Percentiles rank a stretch among this genome's conserved stretches.
phyloP scores from a whole-genome alignment of 257 asterid genomes.

The Rauvolfia tetraphylla region DNA sequence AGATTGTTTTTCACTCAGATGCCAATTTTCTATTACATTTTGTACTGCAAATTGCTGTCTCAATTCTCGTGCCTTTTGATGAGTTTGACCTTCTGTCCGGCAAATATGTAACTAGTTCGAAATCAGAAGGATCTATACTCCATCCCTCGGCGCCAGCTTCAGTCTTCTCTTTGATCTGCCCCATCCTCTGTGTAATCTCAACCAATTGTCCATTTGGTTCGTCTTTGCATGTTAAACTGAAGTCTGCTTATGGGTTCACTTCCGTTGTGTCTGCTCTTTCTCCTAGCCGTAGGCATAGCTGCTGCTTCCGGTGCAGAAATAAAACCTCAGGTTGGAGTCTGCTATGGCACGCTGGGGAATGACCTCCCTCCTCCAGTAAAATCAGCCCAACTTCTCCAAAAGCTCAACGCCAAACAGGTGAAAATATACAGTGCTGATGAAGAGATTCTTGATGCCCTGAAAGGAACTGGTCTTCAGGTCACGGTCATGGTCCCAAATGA shows the following conservation, averaged over 20 bases:
- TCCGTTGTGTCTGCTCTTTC: conserved; percentile 2
- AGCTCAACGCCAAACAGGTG: conserved; percentile 32
- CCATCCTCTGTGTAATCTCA: neutral
- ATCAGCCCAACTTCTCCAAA: conserved; percentile 17
- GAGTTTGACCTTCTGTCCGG: neutral
- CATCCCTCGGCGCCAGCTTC: neutral
- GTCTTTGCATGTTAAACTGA: neutral
- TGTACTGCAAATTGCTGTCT: neutral
- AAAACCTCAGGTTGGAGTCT: conserved; percentile 18
- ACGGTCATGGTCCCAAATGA: conserved; percentile 60
- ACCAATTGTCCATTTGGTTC: neutral
- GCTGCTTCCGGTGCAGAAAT: neutral
- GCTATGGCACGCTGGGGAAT: conserved; percentile 19
- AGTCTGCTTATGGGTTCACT: neutral
- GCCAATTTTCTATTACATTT: too few relatives aligned
- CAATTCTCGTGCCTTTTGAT: neutral
- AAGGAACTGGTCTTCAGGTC: conserved; percentile 49
- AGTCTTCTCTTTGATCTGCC: neutral
- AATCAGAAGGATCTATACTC: neutral
- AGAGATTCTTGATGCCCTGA: conserved; percentile 49
- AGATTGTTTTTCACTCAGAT: too few relatives aligned
- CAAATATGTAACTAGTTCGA: neutral
- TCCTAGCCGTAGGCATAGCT: neutral
- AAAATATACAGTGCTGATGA: conserved; percentile 61
- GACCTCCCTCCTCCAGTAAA: conserved; percentile 16